Evolutionary conservation across 1,284 basidiomycete genomes (phyloP).

Genomic region (Ustilago cynodontis): DNA sequence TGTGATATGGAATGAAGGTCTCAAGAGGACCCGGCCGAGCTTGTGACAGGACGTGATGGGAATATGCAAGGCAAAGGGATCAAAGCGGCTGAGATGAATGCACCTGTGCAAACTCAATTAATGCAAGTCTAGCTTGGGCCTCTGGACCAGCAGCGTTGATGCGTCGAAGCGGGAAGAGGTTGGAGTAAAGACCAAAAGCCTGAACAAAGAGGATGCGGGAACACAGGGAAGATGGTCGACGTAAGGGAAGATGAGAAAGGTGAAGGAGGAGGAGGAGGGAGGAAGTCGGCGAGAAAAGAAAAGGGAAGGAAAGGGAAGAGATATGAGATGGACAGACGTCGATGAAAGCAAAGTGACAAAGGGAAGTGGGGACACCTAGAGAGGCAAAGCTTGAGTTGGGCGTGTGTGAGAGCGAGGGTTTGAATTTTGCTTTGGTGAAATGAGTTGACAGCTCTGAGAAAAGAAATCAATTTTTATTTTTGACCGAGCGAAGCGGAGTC

Average conservation of each 20-base stretch:
- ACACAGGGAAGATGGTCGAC: background rate
- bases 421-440: background rate
- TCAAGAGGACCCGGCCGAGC: background rate
- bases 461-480: background rate
- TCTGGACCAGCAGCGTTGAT: background rate
- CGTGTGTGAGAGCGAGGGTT: background rate
- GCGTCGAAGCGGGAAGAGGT: background rate
- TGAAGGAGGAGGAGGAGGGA: background rate
- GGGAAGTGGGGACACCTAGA: background rate
- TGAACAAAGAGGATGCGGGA: slow-evolving; percentile 1
- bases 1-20: background rate
- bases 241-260: background rate
- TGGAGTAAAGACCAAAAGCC: background rate
- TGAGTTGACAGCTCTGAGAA: background rate
- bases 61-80: background rate
- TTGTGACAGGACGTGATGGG: background rate
- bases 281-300: too few relatives aligned
- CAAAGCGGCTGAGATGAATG: slow-evolving; percentile 10
- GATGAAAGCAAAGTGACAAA: background rate
- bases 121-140: slow-evolving; percentile 4
- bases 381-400: background rate
- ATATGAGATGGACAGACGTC: background rate
- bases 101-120: background rate
- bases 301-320: background rate
- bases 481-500: background rate